Evolutionary conservation across 208 protist species (phyloP), one percentile per base, ranked within the genome.

Genomic region (Trypanosoma mega): DNA sequence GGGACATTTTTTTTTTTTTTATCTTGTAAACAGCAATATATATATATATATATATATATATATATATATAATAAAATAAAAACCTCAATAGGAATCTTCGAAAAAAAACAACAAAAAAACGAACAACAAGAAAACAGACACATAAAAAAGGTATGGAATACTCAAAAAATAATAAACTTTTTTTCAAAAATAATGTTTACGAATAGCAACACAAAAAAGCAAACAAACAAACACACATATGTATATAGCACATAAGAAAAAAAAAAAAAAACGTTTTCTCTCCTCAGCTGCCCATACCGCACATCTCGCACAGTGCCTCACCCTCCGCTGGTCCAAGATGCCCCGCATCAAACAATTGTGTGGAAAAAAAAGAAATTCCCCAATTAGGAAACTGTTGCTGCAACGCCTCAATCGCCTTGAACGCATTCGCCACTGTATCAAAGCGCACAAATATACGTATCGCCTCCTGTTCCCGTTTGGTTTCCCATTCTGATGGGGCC

Each of bases 401-500:
- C n/a, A 93, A 63, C 1, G 31, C 62, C 65, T 93, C 85, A 12
- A 79, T 67, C 23, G 83, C 83, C 58, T 87, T 92, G 59, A 95
- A 93, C 6, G 83, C 85, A 54, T 78, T 80, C 11, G 89, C 80
- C 11, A 93, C 81, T 33, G 79, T 86, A 59, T 95, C 85, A 41
- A 92, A 88, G n/a, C 89, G 85, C 30, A 93, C 75, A 41, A 90
- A 80, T 24, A 95, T 52, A 11, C 89, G 85, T 33, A 94, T 48
- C 57, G 63, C 46, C 63, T 90, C 80, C 1, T 45, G 41, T 24
- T 27, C 27, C 11, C 36, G 43, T 29, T 69, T 47, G 36, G 46
- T 53, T 48, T 77, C 69, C 16, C 45, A 27, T 8, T 60, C 55
- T 23, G 8, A n/a, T n/a, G n/a, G n/a, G n/a, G n/a, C n/a, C n/a